A percentile compares a stretch with the other conserved stretches of the same genome.
These are phyloP conservation scores for Aspergillus calidoustus DNA, from an alignment of 2,329 filamentous ascomycete genomes.

Conservation along the genomic window DNA sequence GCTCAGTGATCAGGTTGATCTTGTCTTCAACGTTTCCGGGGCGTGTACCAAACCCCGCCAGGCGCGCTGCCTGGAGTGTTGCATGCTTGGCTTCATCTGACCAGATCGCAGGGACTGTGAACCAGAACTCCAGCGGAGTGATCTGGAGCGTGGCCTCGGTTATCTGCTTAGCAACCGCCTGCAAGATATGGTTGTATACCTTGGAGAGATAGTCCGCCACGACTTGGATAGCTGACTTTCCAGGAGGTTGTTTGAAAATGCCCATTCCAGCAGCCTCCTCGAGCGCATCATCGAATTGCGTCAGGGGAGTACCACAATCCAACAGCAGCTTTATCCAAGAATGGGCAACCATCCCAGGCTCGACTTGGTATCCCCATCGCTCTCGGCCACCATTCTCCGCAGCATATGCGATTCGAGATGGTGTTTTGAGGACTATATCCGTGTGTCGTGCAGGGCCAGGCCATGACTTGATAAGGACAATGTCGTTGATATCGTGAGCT, in stretches of 20 bases:
- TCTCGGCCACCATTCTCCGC: conserved; percentile 23
- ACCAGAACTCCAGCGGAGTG: conserved; percentile 29
- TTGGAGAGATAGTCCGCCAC: conserved; percentile 29
- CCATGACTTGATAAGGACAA: conserved; percentile 30
- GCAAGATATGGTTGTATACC: conserved; percentile 27
- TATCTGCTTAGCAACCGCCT: conserved; percentile 22
- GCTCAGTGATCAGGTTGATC: conserved; percentile 26
- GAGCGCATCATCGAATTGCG: conserved; percentile 27
- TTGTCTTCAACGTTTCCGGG: conserved; percentile 9
- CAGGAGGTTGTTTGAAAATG: conserved; percentile 25
- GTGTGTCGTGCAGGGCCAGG: conserved; percentile 23
- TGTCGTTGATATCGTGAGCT: conserved; percentile 21
- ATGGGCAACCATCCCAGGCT: conserved; percentile 28
- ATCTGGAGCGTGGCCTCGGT: conserved; percentile 18
- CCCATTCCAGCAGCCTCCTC: conserved; percentile 14
- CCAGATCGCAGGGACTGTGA: conserved; percentile 39
- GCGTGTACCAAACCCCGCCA: conserved; percentile 19
- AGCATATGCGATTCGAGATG: conserved; percentile 33
- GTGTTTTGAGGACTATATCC: conserved; percentile 27
- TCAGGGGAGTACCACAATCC: conserved; percentile 22
- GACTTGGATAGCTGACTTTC: conserved; percentile 28
- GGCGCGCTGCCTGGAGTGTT: conserved; percentile 18
- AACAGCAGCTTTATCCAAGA: conserved; percentile 38
- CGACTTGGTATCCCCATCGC: conserved; percentile 33
- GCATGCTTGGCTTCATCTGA: conserved; percentile 30